A percentile compares a stretch with the other conserved stretches of the same genome.
These are phyloP conservation scores for Rhynchosporium secalis DNA, from an alignment of 2,329 filamentous ascomycete genomes.

Conservation along the genomic window DNA sequence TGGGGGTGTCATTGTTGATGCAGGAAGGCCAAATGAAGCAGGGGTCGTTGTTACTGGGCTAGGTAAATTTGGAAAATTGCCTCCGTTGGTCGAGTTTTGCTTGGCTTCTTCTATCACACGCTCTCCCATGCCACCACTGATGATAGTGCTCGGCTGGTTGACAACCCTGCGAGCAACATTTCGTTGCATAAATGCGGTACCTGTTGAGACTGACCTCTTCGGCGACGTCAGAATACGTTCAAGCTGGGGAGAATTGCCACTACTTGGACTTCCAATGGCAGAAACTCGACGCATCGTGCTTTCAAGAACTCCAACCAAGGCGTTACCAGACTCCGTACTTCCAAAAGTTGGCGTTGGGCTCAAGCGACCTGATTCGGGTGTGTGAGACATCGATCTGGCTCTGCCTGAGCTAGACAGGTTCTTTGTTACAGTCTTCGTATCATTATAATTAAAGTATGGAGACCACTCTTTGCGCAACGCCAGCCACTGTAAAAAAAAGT, in stretches of 20 bases:
- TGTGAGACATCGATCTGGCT: constrained; percentile 33
- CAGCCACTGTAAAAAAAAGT: constrained; percentile 43
- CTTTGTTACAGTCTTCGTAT: constrained; percentile 27
- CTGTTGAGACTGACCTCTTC: constrained; percentile 48
- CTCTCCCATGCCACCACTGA: constrained; percentile 37
- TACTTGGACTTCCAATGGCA: constrained; percentile 25
- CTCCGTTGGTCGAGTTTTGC: neutral
- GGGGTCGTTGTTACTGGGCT: neutral
- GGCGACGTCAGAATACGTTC: constrained; percentile 35
- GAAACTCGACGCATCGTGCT: constrained; percentile 31
- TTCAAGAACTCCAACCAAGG: constrained; percentile 24
- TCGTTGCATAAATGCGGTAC: constrained; percentile 48
- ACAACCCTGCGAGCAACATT: constrained; percentile 31
- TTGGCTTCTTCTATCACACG: constrained; percentile 14
- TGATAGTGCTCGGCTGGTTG: constrained; percentile 29
- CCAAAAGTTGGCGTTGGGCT: constrained; percentile 21
- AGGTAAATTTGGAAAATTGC: constrained; percentile 18
- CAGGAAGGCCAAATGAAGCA: constrained; percentile 18
- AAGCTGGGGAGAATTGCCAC: constrained; percentile 19
- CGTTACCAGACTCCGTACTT: constrained; percentile 31
- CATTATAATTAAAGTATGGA: constrained; percentile 42
- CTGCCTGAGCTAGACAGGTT: constrained; percentile 21
- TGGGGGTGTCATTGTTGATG: constrained; percentile 21
- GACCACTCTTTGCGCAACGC: constrained; percentile 49
- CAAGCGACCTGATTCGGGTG: constrained; percentile 29